Percentiles rank a stretch among this genome's conserved stretches.
Conservation (phyloP, 2,329 filamentous ascomycete genomes). For the Monilinia aucupariae region DNA sequence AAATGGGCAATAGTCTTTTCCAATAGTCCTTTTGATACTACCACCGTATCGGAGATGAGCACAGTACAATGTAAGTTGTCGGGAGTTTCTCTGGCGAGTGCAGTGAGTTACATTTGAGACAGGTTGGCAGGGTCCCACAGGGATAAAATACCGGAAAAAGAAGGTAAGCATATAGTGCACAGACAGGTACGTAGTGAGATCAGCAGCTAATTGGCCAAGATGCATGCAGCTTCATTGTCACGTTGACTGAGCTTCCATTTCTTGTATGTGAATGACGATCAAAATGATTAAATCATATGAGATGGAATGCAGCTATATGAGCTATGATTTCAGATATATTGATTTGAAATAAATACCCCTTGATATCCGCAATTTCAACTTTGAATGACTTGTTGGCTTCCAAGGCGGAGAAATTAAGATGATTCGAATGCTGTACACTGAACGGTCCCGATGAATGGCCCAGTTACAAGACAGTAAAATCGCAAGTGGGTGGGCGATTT, state of each 20-base stretch:
- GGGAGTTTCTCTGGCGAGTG: neutral
- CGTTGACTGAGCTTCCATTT: neutral
- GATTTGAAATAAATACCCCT: neutral
- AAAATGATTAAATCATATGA: slow-evolving; percentile 8
- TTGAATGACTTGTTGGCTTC: neutral
- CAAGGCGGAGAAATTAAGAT: neutral
- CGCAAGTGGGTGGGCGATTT: neutral
- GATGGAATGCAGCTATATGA: neutral
- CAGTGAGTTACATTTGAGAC: neutral
- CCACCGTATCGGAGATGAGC: neutral
- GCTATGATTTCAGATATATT: neutral
- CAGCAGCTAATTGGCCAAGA: neutral
- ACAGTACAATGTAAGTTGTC: neutral
- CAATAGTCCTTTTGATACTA: neutral
- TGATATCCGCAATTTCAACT: neutral
- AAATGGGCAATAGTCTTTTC: neutral
- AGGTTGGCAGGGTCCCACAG: neutral
- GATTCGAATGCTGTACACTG: neutral
- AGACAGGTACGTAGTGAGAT: neutral
- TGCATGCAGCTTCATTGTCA: neutral
- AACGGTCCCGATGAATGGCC: too few species aligned
- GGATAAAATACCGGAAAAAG: neutral
- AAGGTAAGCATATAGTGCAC: neutral
- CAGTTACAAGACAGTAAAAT: neutral
- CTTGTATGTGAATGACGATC: neutral